phyloP scores from a whole-genome alignment of 73 alveolate species.

The Paramecium biaurelia region DNA sequence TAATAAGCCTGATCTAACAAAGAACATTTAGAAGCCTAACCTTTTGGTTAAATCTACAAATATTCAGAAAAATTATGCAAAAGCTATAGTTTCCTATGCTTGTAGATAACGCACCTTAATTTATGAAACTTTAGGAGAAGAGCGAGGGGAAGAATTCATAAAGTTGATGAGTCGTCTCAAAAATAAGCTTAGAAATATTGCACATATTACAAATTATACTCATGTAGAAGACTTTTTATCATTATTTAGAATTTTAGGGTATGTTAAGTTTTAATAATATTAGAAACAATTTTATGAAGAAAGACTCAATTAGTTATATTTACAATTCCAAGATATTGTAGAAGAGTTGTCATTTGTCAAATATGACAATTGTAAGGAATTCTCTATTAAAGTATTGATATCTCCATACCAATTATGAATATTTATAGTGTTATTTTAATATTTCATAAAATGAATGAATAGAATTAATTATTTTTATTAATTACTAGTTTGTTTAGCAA shows the following conservation, averaged over 20 bases:
- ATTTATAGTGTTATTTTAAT: neutral
- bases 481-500: neutral
- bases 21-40: neutral
- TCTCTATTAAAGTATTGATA: neutral
- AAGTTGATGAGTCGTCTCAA: neutral
- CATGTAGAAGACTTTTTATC: neutral
- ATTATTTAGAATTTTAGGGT: neutral
- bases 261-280: neutral
- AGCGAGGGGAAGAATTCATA: neutral
- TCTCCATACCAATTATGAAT: neutral
- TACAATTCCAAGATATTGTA: constrained; percentile 4
- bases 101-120: neutral
- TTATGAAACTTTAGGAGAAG: neutral
- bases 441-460: neutral
- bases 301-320: neutral
- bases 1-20: neutral
- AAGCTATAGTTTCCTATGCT: constrained; percentile 17
- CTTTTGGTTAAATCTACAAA: constrained; percentile 10
- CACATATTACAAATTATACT: neutral
- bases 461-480: neutral
- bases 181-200: neutral
- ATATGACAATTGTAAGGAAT: neutral
- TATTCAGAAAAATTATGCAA: constrained; percentile 16
- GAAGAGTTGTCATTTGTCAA: neutral
- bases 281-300: neutral